A percentile compares a stretch with the other conserved stretches of the same genome.
Conservation (phyloP, 2,329 filamentous ascomycete genomes). For the Grosmannia clavigera region DNA sequence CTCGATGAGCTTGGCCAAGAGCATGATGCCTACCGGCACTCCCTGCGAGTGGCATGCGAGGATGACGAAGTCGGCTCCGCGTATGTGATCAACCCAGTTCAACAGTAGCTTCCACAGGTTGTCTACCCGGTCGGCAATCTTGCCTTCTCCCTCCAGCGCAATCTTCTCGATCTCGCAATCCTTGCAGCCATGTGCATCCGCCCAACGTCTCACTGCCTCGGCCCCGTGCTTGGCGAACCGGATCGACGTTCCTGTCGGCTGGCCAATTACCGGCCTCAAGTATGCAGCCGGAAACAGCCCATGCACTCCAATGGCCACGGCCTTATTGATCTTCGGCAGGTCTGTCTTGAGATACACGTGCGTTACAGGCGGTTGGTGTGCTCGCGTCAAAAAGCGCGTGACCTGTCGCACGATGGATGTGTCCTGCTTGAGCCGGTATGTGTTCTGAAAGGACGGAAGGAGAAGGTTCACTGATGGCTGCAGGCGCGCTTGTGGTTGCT, state of each 20-base stretch:
- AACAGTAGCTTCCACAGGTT: conserved; percentile 88
- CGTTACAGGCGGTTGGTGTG: conserved; percentile 42
- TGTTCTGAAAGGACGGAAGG: conserved; percentile 56
- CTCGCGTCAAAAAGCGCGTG: conserved; percentile 41
- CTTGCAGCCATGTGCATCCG: conserved; percentile 56
- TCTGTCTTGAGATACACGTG: conserved; percentile 64
- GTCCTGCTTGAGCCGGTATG: conserved; percentile 54
- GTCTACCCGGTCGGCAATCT: conserved; percentile 78
- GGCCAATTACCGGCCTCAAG: conserved; percentile 81
- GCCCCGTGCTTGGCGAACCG: conserved; percentile 83
- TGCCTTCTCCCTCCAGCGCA: conserved; percentile 86
- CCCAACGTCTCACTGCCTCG: conserved; percentile 73
- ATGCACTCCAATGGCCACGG: conserved; percentile 87
- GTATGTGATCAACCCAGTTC: conserved; percentile 88
- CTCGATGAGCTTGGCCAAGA: conserved; percentile 84
- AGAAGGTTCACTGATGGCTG: conserved; percentile 45
- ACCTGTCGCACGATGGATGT: conserved; percentile 61
- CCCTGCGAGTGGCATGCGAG: conserved; percentile 94
- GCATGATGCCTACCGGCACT: conserved; percentile 84
- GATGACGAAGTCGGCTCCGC: conserved; percentile 76
- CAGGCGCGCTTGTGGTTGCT: conserved; percentile 1
- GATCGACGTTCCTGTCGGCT: conserved; percentile 89
- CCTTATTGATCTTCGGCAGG: conserved; percentile 64
- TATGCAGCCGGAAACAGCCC: conserved; percentile 83
- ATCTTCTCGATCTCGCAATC: conserved; percentile 86